A percentile compares a stretch with the other conserved stretches of the same genome.
phyloP scores from a whole-genome alignment of 768 basidiomycete species.

The Rubroboletus pulcherrimus region DNA sequence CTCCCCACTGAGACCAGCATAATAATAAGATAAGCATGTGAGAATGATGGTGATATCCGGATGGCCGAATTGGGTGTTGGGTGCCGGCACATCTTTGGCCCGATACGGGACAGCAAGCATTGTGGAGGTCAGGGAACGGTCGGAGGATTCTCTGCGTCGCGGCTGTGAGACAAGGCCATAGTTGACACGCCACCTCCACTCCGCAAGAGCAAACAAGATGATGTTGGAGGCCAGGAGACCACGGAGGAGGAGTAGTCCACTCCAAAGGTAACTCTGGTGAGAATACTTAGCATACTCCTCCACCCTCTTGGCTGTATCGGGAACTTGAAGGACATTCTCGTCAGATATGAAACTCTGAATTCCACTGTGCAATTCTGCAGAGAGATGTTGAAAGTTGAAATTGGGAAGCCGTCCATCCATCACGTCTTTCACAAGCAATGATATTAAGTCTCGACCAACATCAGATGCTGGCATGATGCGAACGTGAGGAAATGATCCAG shows the following conservation, averaged over 20 bases:
- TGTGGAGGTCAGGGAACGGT: too few species aligned
- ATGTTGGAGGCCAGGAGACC: constrained; percentile 28
- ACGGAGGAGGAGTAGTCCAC: constrained; percentile 18
- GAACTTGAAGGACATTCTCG: neutral
- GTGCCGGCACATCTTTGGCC: too few species aligned
- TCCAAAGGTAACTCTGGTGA: neutral
- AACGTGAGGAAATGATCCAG: neutral
- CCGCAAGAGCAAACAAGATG: constrained; percentile 11
- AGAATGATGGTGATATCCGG: too few species aligned
- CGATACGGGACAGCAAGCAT: too few species aligned
- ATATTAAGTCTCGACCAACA: neutral
- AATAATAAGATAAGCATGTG: constrained; percentile 28
- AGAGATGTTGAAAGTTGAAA: neutral
- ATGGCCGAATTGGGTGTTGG: too few species aligned
- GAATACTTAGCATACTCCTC: neutral
- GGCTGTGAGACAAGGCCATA: neutral
- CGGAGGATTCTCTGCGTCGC: too few species aligned
- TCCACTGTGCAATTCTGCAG: too few species aligned
- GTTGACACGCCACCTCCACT: constrained; percentile 28
- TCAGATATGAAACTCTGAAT: too few species aligned
- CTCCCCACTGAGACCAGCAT: constrained; percentile 5
- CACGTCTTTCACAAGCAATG: neutral
- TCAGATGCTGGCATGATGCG: neutral
- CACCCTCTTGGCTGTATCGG: neutral
- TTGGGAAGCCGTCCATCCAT: neutral